These are phyloP conservation scores for Amoebophrya sp. DNA, from an alignment of 169 alveolate species.

Conservation along the genomic window DNA sequence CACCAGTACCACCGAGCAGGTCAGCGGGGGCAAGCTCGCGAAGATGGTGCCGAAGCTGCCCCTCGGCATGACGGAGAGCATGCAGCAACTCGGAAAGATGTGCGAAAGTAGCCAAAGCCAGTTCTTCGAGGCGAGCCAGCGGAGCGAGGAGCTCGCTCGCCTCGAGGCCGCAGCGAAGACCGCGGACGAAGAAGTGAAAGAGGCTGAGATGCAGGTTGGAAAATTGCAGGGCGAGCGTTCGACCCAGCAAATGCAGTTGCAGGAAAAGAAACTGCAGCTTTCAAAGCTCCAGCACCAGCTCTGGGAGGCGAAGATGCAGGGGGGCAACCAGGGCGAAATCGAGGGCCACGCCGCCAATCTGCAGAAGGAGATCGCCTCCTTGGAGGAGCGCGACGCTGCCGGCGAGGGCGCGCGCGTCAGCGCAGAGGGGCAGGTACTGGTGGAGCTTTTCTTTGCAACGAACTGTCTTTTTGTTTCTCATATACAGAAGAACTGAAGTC, in stretches of 20 bases:
- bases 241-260: background rate
- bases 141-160: background rate
- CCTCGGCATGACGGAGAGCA: background rate
- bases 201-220: background rate
- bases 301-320: background rate
- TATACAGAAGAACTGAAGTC: too few species aligned
- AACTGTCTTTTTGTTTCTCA: too few species aligned
- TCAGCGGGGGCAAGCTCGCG: background rate
- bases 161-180: background rate
- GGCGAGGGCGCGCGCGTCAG: background rate
- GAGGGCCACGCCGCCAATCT: background rate
- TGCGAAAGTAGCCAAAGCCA: background rate
- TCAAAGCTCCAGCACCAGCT: background rate
- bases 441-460: too few species aligned
- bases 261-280: background rate
- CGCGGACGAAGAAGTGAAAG: background rate
- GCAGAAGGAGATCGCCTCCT: background rate
- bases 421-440: background rate
- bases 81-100: background rate
- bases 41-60: background rate
- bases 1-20: background rate
- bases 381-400: background rate
- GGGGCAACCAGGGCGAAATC: background rate
- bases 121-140: background rate
- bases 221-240: background rate